Evolutionary conservation across 2,329 filamentous ascomycete genomes (phyloP), one percentile per base, ranked within the genome.

Genomic region (Fusarium duplospermum): DNA sequence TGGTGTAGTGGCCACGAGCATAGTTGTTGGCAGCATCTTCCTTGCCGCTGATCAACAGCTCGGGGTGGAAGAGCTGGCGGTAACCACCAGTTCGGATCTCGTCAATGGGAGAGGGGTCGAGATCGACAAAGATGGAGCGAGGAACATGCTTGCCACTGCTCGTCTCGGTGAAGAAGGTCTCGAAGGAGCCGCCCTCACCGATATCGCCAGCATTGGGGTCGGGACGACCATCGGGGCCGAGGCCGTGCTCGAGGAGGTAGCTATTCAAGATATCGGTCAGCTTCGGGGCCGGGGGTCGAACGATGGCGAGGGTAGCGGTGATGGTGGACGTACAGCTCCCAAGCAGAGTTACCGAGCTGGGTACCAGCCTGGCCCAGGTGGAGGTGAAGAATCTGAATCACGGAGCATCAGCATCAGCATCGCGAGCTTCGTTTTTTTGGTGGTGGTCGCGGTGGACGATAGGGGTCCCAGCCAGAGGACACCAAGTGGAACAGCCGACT

Each of bases 1-100:
- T 91, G 77, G 92, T 93, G 85, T 93, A 93, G 85, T 93, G 91
- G 67, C 92, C 92, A 86, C 91, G 91, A 77, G 92, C 92, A 80
- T 93, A 93, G 87, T 93, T 93, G 86, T 93, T 93, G 85, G 91
- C 91, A 68, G 92, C 91, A 88, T 93, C 92, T 83, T 93, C 92
- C 88, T 93, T 93, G 84, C 91, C 91, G 83, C 89, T 93, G 81
- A 93, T 90, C 80, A 93, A 84, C 77, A 91, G 87, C 86, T 93
- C 91, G 54, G 91, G 91, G 84, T 93, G 91, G 87, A 93, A 93
- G 70, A 93, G 89, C 80, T 91, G 87, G 78, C 90, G 90, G 85
- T 93, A 93, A 74, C 79, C 71, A 69, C 91, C 91, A 64, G 91
- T 93, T 69, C 91, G 90, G 84, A 93, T 93, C 87, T 93, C 92